Percentiles rank a stretch among this genome's conserved stretches.
These are phyloP conservation scores for Lojkania enalia DNA, from an alignment of 2,329 filamentous ascomycete genomes.

Conservation along the genomic window DNA sequence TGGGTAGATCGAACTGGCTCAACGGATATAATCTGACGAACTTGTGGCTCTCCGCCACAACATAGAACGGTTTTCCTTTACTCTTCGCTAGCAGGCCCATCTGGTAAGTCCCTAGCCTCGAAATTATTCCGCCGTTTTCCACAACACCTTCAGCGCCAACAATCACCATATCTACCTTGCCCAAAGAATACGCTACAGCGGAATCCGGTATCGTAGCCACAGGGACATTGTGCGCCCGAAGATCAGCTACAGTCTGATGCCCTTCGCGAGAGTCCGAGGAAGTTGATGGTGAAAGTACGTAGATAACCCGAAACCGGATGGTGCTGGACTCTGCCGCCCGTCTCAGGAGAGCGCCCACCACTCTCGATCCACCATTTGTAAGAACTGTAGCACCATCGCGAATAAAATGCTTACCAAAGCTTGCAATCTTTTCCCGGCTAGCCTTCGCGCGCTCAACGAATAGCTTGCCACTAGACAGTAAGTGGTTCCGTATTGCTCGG, in stretches of 20 bases:
- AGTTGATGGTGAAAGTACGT: slow-evolving; percentile 51
- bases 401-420: slow-evolving; percentile 77
- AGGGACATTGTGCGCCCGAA: slow-evolving; percentile 74
- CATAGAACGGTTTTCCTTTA: slow-evolving; percentile 78
- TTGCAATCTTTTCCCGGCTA: slow-evolving; percentile 79
- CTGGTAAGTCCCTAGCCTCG: slow-evolving; percentile 82
- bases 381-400: slow-evolving; percentile 79
- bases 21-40: slow-evolving; percentile 87
- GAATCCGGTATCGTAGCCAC: slow-evolving; percentile 80
- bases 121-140: slow-evolving; percentile 91
- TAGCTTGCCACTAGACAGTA: slow-evolving; percentile 81
- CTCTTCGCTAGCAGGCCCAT: slow-evolving; percentile 79
- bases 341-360: slow-evolving; percentile 76
- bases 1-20: slow-evolving; percentile 77
- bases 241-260: slow-evolving; percentile 67
- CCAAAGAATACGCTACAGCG: slow-evolving; percentile 77
- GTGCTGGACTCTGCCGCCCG: slow-evolving; percentile 69
- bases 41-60: slow-evolving; percentile 94
- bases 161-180: slow-evolving; percentile 70
- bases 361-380: slow-evolving; percentile 84
- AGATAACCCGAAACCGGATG: slow-evolving; percentile 81
- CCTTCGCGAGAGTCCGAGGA: slow-evolving; percentile 59
- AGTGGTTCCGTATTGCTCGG: slow-evolving; percentile 77
- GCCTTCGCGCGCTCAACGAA: slow-evolving; percentile 88
- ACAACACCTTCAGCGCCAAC: slow-evolving; percentile 81